phyloP scores from a whole-genome alignment of 2,329 filamentous ascomycete species.

The Fusarium keratoplasticum region DNA sequence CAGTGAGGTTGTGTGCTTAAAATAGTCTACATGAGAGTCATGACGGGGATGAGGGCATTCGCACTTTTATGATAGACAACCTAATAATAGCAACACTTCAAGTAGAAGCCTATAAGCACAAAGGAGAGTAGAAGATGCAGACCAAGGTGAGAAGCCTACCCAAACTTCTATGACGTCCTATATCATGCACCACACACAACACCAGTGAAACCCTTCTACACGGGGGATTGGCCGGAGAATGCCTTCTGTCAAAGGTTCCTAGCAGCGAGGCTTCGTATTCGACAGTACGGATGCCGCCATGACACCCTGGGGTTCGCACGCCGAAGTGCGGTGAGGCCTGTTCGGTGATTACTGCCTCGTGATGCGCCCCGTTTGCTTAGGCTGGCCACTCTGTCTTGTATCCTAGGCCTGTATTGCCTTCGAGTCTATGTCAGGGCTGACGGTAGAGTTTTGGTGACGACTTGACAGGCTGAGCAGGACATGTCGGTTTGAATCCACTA shows the following conservation, averaged over 20 bases:
- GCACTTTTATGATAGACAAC: background rate
- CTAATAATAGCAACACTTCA: background rate
- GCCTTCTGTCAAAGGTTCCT: background rate
- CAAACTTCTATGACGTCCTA: background rate
- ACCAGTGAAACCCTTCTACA: background rate
- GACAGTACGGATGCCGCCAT: background rate
- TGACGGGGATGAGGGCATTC: background rate
- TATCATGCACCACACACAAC: background rate
- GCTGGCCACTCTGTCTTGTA: background rate
- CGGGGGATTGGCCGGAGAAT: background rate
- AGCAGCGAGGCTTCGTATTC: background rate
- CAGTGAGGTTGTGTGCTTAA: background rate
- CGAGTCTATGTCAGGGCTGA: background rate
- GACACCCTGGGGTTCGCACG: background rate
- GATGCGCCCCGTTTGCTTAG: background rate
- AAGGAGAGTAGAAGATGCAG: background rate
- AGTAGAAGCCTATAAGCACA: background rate
- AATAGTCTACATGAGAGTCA: background rate
- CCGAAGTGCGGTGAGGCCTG: conserved; percentile 12
- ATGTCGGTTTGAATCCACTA: background rate
- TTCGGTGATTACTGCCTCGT: background rate
- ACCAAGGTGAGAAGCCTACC: background rate
- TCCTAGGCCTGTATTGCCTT: background rate
- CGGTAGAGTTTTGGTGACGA: background rate
- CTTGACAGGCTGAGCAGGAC: background rate